These are phyloP conservation scores for Mentha longifolia DNA, from an alignment of 257 asterid genomes.

Conservation along the genomic window DNA sequence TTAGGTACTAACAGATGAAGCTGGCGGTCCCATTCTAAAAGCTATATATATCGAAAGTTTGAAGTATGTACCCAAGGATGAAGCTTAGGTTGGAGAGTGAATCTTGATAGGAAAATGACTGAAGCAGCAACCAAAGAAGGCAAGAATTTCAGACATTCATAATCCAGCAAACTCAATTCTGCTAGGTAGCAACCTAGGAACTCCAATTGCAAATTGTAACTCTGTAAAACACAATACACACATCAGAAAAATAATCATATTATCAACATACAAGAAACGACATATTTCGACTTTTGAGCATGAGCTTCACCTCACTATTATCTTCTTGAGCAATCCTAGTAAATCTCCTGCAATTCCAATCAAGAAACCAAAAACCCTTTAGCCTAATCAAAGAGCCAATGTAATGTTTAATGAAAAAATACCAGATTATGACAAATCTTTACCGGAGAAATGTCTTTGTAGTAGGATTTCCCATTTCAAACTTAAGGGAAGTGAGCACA, in stretches of 20 bases:
- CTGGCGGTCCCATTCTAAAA: background rate
- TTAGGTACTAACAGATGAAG: background rate
- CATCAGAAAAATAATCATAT: constrained; percentile 23
- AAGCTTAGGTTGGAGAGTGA: constrained; percentile 59
- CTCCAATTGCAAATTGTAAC: constrained; percentile 57
- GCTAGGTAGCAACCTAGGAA: constrained; percentile 78
- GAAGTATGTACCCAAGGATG: constrained; percentile 74
- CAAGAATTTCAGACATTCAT: constrained; percentile 71
- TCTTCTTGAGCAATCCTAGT: constrained; percentile 61
- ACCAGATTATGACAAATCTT: background rate
- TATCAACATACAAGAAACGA: background rate
- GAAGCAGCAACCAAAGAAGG: constrained; percentile 90
- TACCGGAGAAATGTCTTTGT: constrained; percentile 80
- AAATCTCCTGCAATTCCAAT: constrained; percentile 54
- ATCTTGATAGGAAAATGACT: constrained; percentile 75
- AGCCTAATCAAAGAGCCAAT: constrained; percentile 28
- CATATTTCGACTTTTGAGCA: background rate
- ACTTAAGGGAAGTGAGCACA: constrained; percentile 66
- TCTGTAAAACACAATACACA: constrained; percentile 44
- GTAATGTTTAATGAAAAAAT: background rate
- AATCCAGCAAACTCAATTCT: constrained; percentile 80
- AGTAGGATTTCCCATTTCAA: constrained; percentile 86
- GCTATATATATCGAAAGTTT: too few relatives aligned
- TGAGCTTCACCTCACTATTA: constrained; percentile 47
- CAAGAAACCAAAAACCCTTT: constrained; percentile 7